Percentiles rank a stretch among this genome's conserved stretches.
Evolutionary conservation across 2,329 filamentous ascomycete species (phyloP).

Genomic region (Trichoderma sp.): DNA sequence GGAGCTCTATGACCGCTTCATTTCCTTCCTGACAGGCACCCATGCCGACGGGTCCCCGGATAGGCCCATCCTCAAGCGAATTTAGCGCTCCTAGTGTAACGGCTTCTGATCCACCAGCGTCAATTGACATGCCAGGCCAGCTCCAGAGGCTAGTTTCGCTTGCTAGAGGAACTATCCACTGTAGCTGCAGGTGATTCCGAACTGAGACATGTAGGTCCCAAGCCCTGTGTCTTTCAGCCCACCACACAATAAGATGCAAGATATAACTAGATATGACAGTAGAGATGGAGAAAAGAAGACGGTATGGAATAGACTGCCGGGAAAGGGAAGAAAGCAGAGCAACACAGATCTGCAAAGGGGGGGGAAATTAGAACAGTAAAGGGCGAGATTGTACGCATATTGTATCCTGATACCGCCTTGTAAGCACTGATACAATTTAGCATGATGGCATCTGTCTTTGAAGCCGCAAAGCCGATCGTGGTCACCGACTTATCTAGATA

Average conservation of each 20-base stretch:
- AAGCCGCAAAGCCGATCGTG: not conserved
- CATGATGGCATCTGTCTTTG: not conserved
- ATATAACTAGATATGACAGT: not conserved
- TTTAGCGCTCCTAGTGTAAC: constrained; percentile 14
- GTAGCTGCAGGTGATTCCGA: not conserved
- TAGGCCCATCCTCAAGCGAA: constrained; percentile 10
- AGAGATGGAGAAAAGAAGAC: no score
- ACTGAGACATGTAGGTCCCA: not conserved
- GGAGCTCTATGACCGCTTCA: constrained; percentile 18
- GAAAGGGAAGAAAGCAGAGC: no score
- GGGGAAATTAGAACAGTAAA: no score
- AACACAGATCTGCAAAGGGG: no score
- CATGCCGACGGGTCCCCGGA: constrained; percentile 18
- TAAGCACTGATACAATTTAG: not conserved
- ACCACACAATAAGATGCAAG: not conserved
- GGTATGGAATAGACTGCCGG: no score
- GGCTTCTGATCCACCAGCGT: constrained; percentile 3
- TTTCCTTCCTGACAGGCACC: constrained; percentile 5
- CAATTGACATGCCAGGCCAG: constrained; percentile 17
- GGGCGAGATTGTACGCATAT: no score
- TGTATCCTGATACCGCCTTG: not conserved
- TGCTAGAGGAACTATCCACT: not conserved
- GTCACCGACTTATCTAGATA: not conserved
- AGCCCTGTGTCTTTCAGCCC: not conserved
- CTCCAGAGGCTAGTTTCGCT: not conserved